These are phyloP conservation scores for Hemerocallis citrina DNA, from an alignment of 106 monocot species.

Conservation along the genomic window DNA sequence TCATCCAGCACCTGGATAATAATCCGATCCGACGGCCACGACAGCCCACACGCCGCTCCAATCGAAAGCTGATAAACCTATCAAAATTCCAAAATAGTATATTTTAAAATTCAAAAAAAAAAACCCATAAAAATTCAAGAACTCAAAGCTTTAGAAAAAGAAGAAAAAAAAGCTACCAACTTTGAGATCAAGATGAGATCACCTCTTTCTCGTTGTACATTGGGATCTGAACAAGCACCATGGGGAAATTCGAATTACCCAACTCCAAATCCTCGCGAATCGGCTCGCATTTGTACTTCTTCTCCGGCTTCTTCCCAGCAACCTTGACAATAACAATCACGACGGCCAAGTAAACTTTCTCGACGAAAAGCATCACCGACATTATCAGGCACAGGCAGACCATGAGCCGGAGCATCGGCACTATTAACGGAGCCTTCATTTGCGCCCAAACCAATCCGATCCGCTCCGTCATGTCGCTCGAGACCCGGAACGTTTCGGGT, in stretches of 20 bases:
- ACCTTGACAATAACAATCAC: constrained; percentile 16
- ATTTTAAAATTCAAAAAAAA: too few species aligned
- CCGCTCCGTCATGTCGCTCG: constrained; percentile 14
- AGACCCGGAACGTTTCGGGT: too few species aligned
- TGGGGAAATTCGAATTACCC: constrained; percentile 27
- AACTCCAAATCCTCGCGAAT: constrained; percentile 29
- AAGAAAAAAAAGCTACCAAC: neutral
- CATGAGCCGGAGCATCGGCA: constrained; percentile 15
- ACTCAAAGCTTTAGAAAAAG: too few species aligned
- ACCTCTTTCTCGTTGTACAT: constrained; percentile 50
- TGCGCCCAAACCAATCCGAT: constrained; percentile 15
- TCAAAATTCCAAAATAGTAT: neutral
- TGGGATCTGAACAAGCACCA: constrained; percentile 41
- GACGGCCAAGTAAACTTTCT: constrained; percentile 27
- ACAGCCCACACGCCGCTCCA: constrained; percentile 9
- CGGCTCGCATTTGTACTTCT: constrained; percentile 37
- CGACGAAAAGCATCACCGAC: constrained; percentile 26
- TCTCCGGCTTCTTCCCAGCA: constrained; percentile 17
- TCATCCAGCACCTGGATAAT: constrained; percentile 11
- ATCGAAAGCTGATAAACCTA: constrained; percentile 15
- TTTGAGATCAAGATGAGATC: too few species aligned
- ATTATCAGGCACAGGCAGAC: constrained; percentile 26
- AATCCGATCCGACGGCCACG: constrained; percentile 11
- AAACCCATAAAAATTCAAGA: too few species aligned
- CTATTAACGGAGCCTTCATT: constrained; percentile 22